Conservation (phyloP, 495 filamentous ascomycete genomes). For the Daldinia childiae region DNA sequence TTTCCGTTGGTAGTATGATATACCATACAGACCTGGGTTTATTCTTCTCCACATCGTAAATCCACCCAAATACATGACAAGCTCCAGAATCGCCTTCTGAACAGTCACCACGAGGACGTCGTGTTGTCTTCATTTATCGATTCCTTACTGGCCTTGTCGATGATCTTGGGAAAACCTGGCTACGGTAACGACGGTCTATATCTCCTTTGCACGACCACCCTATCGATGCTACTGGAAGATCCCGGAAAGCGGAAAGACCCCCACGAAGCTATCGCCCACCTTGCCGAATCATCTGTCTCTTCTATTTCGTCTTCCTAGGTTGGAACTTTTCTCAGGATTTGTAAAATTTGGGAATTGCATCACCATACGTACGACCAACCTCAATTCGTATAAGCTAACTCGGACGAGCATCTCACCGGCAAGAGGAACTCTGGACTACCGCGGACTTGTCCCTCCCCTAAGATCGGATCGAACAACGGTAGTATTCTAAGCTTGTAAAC, state of each 20-base stretch:
- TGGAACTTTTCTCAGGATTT: slow-evolving; percentile 10
- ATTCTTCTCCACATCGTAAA: slow-evolving; percentile 44
- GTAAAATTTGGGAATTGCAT: slow-evolving; percentile 20
- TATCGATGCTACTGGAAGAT: slow-evolving; percentile 36
- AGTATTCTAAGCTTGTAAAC: slow-evolving; percentile 5
- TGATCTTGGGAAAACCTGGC: slow-evolving; percentile 24
- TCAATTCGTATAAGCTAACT: slow-evolving; percentile 22
- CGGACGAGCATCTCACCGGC: slow-evolving; percentile 19
- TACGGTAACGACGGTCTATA: slow-evolving; percentile 25
- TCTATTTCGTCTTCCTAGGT: slow-evolving; percentile 27
- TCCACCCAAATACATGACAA: slow-evolving; percentile 43
- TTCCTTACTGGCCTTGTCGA: slow-evolving; percentile 19
- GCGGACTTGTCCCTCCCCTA: slow-evolving; percentile 11
- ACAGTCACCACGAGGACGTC: slow-evolving; percentile 40
- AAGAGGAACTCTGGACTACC: slow-evolving; percentile 15
- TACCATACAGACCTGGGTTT: slow-evolving; percentile 27
- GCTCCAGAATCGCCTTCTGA: slow-evolving; percentile 35
- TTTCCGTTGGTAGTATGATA: slow-evolving; percentile 40
- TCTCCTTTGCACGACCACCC: slow-evolving; percentile 25
- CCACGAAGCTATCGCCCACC: slow-evolving; percentile 40
- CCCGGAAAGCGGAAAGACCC: slow-evolving; percentile 36
- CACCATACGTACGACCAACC: slow-evolving; percentile 20
- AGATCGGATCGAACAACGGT: slow-evolving; percentile 19
- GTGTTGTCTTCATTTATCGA: slow-evolving; percentile 33
- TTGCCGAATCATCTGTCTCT: slow-evolving; percentile 26